Percentiles rank a stretch among this genome's conserved stretches.
These are phyloP conservation scores for Hypoxylon sp. DNA, from an alignment of 2,329 filamentous ascomycete species.

Conservation along the genomic window DNA sequence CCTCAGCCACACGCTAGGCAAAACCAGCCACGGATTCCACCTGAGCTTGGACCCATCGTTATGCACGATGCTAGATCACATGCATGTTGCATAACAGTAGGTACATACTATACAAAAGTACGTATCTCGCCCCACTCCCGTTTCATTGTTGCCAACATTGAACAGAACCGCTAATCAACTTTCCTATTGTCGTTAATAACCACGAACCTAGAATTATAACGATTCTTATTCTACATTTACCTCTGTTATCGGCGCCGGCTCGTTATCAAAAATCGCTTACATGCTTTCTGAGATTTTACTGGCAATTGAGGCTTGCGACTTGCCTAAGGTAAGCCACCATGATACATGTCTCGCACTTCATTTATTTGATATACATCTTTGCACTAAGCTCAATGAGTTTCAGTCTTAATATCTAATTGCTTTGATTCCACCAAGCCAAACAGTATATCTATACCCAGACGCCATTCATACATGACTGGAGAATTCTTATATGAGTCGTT, in stretches of 20 bases:
- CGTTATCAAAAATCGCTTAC: background rate
- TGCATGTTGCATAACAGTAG: background rate
- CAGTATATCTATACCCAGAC: background rate
- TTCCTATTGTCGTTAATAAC: background rate
- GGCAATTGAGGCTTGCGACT: no score
- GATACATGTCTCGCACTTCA: no score
- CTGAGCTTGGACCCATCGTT: background rate
- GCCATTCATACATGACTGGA: background rate
- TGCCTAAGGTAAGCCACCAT: background rate
- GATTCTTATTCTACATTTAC: background rate
- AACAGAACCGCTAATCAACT: background rate
- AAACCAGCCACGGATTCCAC: conserved; percentile 3
- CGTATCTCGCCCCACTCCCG: background rate
- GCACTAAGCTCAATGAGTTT: no score
- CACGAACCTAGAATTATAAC: no score
- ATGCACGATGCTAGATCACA: conserved; percentile 1
- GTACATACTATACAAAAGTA: background rate
- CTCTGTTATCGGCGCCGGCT: background rate
- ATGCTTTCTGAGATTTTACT: background rate
- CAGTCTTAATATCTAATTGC: background rate
- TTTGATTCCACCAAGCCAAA: background rate
- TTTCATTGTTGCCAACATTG: background rate
- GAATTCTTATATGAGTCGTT: background rate
- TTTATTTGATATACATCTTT: no score
- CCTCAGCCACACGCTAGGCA: conserved; percentile 14